Evolutionary conservation across 2,329 filamentous ascomycete species (phyloP).

Genomic region (Xylaria sp.): DNA sequence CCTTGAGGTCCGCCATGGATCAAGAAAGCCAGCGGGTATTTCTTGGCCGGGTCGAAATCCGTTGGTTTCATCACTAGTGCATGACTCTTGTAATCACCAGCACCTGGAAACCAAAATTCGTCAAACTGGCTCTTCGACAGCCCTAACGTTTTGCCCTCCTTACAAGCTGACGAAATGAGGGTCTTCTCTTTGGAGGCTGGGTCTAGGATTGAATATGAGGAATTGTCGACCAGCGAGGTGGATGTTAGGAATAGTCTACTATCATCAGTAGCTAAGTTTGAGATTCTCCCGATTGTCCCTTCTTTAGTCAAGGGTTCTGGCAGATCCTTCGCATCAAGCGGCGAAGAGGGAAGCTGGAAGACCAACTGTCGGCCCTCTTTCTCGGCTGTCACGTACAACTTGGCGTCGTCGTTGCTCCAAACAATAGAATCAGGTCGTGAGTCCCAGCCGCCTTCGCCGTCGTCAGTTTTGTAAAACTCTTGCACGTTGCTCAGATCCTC

Average conservation of each 20-base stretch:
- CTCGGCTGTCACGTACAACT: constrained; percentile 80
- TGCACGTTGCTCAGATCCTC: constrained; percentile 66
- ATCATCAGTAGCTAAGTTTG: constrained; percentile 60
- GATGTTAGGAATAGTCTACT: constrained; percentile 70
- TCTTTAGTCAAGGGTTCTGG: constrained; percentile 63
- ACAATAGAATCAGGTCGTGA: constrained; percentile 65
- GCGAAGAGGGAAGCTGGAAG: constrained; percentile 70
- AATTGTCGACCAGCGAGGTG: constrained; percentile 78
- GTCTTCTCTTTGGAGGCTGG: constrained; percentile 52
- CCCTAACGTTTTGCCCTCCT: constrained; percentile 73
- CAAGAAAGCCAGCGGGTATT: constrained; percentile 81
- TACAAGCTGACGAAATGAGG: constrained; percentile 72
- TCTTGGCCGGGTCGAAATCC: constrained; percentile 74
- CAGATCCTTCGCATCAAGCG: constrained; percentile 58
- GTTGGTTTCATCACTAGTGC: constrained; percentile 75
- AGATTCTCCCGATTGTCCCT: constrained; percentile 66
- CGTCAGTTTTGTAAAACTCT: constrained; percentile 70
- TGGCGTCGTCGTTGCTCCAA: constrained; percentile 69
- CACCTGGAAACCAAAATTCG: constrained; percentile 77
- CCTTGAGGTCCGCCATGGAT: constrained; percentile 88
- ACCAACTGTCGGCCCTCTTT: constrained; percentile 71
- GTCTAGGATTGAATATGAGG: constrained; percentile 71
- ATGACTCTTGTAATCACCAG: constrained; percentile 72
- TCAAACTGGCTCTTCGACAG: constrained; percentile 71
- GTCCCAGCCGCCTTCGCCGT: constrained; percentile 73